phyloP scores from a whole-genome alignment of 371 early-diverging fungal genomes.

The Mortierella sp. region DNA sequence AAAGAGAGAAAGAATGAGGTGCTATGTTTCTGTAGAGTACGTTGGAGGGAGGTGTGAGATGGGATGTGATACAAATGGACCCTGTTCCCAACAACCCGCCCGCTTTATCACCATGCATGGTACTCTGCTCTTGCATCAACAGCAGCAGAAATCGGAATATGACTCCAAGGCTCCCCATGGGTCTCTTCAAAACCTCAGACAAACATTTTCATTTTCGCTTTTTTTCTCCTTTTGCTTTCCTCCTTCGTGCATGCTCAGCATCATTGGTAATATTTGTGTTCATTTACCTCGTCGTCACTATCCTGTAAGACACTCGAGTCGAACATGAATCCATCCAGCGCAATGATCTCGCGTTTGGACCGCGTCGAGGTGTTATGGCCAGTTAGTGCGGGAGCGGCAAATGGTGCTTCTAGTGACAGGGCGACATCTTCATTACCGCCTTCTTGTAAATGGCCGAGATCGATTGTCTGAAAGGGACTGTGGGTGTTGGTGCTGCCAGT shows the following conservation, averaged over 20 bases:
- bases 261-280: not conserved
- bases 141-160: slow-evolving; percentile 11
- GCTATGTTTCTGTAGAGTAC: not conserved
- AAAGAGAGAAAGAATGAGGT: not conserved
- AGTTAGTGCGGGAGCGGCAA: not conserved
- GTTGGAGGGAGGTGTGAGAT: not conserved
- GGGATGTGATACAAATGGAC: slow-evolving; percentile 1
- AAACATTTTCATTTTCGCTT: not conserved
- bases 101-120: slow-evolving; percentile 10
- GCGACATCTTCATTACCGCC: not conserved
- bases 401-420: not conserved
- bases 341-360: slow-evolving; percentile 24
- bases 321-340: slow-evolving; percentile 44
- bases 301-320: slow-evolving; percentile 31
- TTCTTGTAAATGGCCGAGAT: not conserved
- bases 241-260: not conserved
- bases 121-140: slow-evolving; percentile 3
- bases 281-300: slow-evolving; percentile 14
- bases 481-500: not conserved
- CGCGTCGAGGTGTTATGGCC: slow-evolving; percentile 1
- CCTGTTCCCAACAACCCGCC: slow-evolving; percentile 15
- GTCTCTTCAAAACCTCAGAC: not conserved
- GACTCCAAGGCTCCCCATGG: not conserved
- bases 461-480: not conserved
- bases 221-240: not conserved